Conservation (phyloP, 2,329 filamentous ascomycete species). For the Nemania sp. region DNA sequence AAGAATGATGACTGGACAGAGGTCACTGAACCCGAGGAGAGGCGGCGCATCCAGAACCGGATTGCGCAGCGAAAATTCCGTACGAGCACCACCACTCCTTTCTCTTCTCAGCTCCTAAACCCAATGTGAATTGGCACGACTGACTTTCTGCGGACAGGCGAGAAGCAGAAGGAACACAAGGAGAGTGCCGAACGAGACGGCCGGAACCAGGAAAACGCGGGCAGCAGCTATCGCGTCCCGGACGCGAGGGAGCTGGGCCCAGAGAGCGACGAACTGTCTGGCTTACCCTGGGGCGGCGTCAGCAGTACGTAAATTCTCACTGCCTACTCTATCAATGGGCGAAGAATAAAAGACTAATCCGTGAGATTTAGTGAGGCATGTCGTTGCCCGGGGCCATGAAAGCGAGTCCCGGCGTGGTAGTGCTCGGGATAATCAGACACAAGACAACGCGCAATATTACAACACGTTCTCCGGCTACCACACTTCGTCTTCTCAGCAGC, state of each 20-base stretch:
- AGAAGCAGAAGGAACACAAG: slow-evolving; percentile 69
- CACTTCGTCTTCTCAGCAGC: slow-evolving; percentile 38
- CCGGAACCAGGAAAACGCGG: slow-evolving; percentile 67
- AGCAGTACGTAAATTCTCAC: slow-evolving; percentile 45
- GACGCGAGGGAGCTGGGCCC: slow-evolving; percentile 58
- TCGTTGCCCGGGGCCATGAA: slow-evolving; percentile 57
- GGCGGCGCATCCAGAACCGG: slow-evolving; percentile 75
- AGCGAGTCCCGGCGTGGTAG: slow-evolving; percentile 47
- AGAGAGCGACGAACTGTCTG: slow-evolving; percentile 60
- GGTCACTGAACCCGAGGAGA: slow-evolving; percentile 70
- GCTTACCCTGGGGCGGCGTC: slow-evolving; percentile 73
- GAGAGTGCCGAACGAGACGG: slow-evolving; percentile 67
- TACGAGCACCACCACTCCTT: slow-evolving; percentile 47
- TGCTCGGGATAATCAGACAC: slow-evolving; percentile 28
- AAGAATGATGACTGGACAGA: slow-evolving; percentile 69
- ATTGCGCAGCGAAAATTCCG: slow-evolving; percentile 77
- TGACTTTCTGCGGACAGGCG: slow-evolving; percentile 54
- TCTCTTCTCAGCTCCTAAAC: slow-evolving; percentile 17
- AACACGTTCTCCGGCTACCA: slow-evolving; percentile 37
- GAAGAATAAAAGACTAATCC: slow-evolving; percentile 8
- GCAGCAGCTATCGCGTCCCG: slow-evolving; percentile 66
- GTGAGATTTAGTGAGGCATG: slow-evolving; percentile 49
- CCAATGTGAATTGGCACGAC: slow-evolving; percentile 9
- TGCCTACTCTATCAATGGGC: not conserved
- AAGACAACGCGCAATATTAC: slow-evolving; percentile 32